Evolutionary conservation across 2,329 filamentous ascomycete genomes (phyloP), one percentile per base, ranked within the genome.

Genomic region (Ramichloridium luteum): DNA sequence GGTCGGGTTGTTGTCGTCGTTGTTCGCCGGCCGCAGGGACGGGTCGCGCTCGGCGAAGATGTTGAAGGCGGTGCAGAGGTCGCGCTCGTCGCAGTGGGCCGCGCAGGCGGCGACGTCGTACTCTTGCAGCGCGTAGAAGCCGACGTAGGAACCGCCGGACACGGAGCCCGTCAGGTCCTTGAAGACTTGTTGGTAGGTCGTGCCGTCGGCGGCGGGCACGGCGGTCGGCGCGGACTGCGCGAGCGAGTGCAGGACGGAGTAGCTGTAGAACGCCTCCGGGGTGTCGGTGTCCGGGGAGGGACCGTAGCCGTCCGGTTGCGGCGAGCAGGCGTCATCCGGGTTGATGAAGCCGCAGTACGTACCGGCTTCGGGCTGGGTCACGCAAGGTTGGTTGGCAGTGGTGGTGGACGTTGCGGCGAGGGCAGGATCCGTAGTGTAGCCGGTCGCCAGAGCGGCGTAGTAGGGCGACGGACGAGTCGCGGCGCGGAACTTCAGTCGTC

Each of bases 311-410:
- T 56, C 50, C 10, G 55, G 54, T 37, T 59, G 55, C 34, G 53
- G 47, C 13, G 53, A 48, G 38, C 55, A 59, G 28, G 54, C 43
- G 29, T 58, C 55, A 14, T 54, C 42, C 5, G 55, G 55, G 37
- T 57, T 57, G 43, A 56, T 52, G 40, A 57, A 57, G 13, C 55
- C 54, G 28, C 54, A 55, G 44, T 46, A 55, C 5, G 52, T 56
- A 14, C 52, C 52, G 9, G 40, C 44, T 35, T 55, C 51, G 12
- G 46, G 47, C 4, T 39, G 38, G 5, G 46, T 54, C 5, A 48
- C 39, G 40, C 51, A 55, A 13, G 46, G 33, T n/a, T 43, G 35
- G 16, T 30, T 37, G 6, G 47, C 41, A 15, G 46, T 48, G 1
- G 48, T 41, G 14, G 45, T 48, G 30, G 28, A 27, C 3, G 37